Base-by-base conservation (phyloP, 768 basidiomycete species). In the Amanita subjunquillea region DNA sequence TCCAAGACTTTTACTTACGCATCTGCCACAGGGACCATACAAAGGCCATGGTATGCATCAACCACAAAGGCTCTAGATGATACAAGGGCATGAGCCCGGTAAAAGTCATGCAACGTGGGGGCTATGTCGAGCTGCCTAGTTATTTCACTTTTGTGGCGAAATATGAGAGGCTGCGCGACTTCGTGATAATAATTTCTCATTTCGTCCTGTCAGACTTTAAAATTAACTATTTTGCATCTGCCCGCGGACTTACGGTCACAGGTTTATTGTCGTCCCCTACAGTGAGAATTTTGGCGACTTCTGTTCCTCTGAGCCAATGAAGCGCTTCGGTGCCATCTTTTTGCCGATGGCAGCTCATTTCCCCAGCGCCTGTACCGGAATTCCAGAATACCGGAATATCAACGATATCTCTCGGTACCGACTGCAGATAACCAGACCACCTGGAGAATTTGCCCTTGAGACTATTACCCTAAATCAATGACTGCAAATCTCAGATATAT, bases 1-100 rank as follows among this genome's bases (percentile, higher is more conserved):
- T 27, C 44, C 46, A 45, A 55, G 1, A 43, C 46, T 47, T 15
- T 6, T 27, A 76, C 83, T 65, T 62, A 89, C 86, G 77, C 76
- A 68, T 93, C 91, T 30, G 88, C 88, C 56, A 91, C 77, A 3
- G 91, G 90, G 17, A 91, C 87, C 77, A 95, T 85, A 1, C 85
- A 77, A 15, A 93, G 69, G 5, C 81, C 80, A 62, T 91, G 89
- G 62, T 80, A 92, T 6, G 78, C 74, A 65, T 94, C 91, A 55
- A 91, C 79, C 54, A 88, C 70, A 67, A 94, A 94, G 3, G 89
- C 85, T 37, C 91, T 75, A 3, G 89, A 86, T 3, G 83, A 86
- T 48, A 94, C 87, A 32, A 92, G 74, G 2, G 71, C 69, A 61
- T 72, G 78, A 8, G 83, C 79, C 48, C 73, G 69, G 48, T 71